Conservation (phyloP, 768 basidiomycete species). For the Lactifluus echinatus region DNA sequence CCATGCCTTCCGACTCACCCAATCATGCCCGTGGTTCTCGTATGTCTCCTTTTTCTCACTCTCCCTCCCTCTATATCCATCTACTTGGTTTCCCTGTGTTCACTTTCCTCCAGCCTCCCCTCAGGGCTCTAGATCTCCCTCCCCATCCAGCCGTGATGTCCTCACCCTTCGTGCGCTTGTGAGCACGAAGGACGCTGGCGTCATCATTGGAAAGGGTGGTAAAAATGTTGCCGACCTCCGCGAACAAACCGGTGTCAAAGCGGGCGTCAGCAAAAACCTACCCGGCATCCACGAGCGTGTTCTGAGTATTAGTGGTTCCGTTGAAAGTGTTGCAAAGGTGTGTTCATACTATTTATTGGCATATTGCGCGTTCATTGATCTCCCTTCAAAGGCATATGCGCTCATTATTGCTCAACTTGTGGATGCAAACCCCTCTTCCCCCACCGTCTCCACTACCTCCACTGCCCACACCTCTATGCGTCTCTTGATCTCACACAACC, state of each 20-base stretch:
- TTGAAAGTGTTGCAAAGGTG: constrained; percentile 90
- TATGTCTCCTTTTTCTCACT: constrained; percentile 26
- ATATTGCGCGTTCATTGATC: constrained; percentile 9
- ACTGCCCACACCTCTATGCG: constrained; percentile 79
- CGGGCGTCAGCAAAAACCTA: constrained; percentile 98
- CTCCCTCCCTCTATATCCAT: too few relatives aligned
- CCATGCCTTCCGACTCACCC: constrained; percentile 61
- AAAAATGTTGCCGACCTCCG: constrained; percentile 97
- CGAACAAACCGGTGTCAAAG: constrained; percentile 93
- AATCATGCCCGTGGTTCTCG: constrained; percentile 44
- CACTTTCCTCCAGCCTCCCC: constrained; percentile 40
- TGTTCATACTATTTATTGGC: constrained; percentile 19
- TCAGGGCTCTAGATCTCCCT: constrained; percentile 64
- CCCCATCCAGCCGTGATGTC: constrained; percentile 61
- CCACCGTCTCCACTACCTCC: constrained; percentile 53
- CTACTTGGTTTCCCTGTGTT: constrained; percentile 22
- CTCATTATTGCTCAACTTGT: constrained; percentile 92
- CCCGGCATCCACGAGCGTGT: constrained; percentile 97
- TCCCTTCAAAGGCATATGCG: constrained; percentile 66
- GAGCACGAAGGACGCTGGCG: constrained; percentile 93
- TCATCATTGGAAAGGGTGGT: constrained; percentile 94
- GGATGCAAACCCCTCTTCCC: constrained; percentile 67
- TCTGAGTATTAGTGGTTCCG: constrained; percentile 85
- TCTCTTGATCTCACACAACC: constrained; percentile 95
- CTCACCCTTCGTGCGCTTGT: constrained; percentile 93